These are phyloP conservation scores for Zelonia costaricensis DNA, from an alignment of 208 protist genomes.

Conservation along the genomic window DNA sequence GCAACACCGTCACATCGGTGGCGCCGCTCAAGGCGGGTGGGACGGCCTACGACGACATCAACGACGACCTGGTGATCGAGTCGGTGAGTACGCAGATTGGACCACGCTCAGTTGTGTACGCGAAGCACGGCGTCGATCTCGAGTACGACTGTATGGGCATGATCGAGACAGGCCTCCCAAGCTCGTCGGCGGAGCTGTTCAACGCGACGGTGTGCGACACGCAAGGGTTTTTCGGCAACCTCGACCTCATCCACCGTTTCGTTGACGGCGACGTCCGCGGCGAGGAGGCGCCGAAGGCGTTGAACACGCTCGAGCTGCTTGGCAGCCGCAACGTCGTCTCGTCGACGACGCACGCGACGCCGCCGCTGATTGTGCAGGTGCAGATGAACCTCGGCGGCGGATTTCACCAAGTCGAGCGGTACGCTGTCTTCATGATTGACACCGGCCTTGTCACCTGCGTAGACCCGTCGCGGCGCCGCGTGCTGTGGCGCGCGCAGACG, in stretches of 20 bases:
- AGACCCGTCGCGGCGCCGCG: constrained; percentile 68
- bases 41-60: constrained; percentile 87
- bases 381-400: constrained; percentile 49
- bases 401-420: constrained; percentile 75
- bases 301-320: constrained; percentile 78
- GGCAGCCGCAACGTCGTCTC: constrained; percentile 76
- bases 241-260: constrained; percentile 80
- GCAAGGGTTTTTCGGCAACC: constrained; percentile 72
- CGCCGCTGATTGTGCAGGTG: constrained; percentile 80
- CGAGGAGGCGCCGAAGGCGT: constrained; percentile 38
- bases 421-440: constrained; percentile 85
- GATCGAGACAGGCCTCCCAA: constrained; percentile 58
- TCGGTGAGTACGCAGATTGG: constrained; percentile 66
- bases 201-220: constrained; percentile 85
- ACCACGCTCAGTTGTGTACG: constrained; percentile 33
- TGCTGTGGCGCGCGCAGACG: constrained; percentile 83
- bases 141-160: constrained; percentile 75
- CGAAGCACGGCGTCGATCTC: constrained; percentile 55
- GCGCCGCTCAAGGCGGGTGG: constrained; percentile 57
- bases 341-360: constrained; percentile 48
- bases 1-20: constrained; percentile 64
- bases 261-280: constrained; percentile 68
- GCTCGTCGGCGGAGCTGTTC: constrained; percentile 47
- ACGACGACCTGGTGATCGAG: constrained; percentile 86
- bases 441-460: constrained; percentile 83